phyloP scores from a whole-genome alignment of 305 asterid genomes.

The Ruellia speciosa region DNA sequence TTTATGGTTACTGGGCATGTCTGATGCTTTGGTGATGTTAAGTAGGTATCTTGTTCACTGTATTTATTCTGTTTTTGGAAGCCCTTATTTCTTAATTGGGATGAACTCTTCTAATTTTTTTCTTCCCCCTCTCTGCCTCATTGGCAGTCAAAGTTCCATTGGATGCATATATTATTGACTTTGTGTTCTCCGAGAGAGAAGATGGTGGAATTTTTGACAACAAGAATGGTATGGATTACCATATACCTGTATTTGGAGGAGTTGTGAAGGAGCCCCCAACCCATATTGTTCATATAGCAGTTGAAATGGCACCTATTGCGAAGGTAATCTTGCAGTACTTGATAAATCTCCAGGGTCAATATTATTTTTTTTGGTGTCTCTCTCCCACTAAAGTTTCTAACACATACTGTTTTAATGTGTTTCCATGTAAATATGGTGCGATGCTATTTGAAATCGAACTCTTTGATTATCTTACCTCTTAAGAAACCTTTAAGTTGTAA shows the following conservation, averaged over 20 bases:
- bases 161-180: constrained; percentile 95
- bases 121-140: constrained; percentile 16
- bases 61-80: not conserved
- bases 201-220: constrained; percentile 87
- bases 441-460: not conserved
- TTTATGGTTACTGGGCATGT: too few relatives aligned
- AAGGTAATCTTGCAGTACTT: constrained; percentile 46
- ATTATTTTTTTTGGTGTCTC: constrained; percentile 1
- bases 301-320: constrained; percentile 99
- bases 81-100: constrained; percentile 13
- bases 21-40: too few relatives aligned
- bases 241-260: constrained; percentile 84
- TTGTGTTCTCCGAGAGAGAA: constrained; percentile 91
- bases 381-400: constrained; percentile 1
- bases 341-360: constrained; percentile 4
- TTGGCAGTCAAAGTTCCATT: constrained; percentile 82
- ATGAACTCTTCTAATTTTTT: constrained; percentile 14
- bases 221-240: constrained; percentile 87
- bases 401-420: constrained; percentile 1
- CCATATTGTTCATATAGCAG: constrained; percentile 91
- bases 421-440: constrained; percentile 2
- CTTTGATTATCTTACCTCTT: constrained; percentile 5
- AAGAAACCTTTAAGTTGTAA: not conserved
- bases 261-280: constrained; percentile 77
- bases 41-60: too few relatives aligned